A percentile compares a stretch with the other conserved stretches of the same genome.
Evolutionary conservation across 257 asterid genomes (phyloP).

Genomic region (Solanum bulbocastanum): DNA sequence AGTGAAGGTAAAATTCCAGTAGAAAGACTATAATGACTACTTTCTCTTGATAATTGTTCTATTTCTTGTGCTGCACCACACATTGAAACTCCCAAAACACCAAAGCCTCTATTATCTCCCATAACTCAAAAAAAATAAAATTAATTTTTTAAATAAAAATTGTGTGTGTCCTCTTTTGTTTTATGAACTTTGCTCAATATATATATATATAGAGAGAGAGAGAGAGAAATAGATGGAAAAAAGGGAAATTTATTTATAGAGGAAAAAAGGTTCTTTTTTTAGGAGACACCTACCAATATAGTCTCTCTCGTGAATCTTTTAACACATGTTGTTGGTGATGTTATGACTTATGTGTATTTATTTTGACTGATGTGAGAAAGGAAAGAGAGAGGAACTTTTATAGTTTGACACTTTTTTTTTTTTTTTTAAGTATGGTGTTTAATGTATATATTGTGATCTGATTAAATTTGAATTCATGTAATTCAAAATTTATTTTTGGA

Average conservation of each 20-base stretch:
- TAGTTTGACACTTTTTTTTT: not conserved
- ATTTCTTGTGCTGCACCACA: conserved; percentile 34
- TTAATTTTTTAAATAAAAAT: not conserved
- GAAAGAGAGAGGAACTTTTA: not conserved
- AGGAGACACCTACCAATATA: not conserved
- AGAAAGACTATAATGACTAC: conserved; percentile 35
- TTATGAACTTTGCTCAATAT: not conserved
- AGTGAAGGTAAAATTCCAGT: conserved; percentile 51
- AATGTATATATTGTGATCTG: not conserved
- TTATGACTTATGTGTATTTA: not conserved
- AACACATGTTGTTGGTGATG: not conserved
- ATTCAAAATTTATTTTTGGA: no score
- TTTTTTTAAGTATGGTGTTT: not conserved
- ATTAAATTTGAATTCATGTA: not conserved
- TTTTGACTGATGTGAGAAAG: not conserved
- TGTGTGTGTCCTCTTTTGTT: not conserved
- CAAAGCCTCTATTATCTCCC: conserved; percentile 2
- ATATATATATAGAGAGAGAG: not conserved
- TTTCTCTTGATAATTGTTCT: conserved; percentile 33
- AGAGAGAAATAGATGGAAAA: not conserved
- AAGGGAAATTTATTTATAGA: not conserved
- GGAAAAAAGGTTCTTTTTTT: not conserved
- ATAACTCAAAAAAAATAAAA: not conserved
- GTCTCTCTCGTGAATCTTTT: not conserved
- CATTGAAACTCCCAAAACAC: conserved; percentile 31